Evolutionary conservation across 306 rosid species (phyloP).

Genomic region (Canavalia gladiata): DNA sequence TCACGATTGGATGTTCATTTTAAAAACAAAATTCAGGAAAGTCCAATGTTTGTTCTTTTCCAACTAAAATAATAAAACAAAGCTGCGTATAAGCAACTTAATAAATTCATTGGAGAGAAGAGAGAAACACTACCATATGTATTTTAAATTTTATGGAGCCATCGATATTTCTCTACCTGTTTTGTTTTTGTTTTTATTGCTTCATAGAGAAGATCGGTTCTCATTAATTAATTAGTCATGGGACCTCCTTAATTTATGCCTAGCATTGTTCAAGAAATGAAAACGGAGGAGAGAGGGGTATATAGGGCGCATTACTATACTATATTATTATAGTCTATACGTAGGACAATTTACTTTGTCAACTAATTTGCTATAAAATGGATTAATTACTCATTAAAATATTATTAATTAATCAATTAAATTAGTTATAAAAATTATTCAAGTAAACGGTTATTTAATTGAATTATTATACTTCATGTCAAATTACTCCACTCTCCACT

Average conservation of each 20-base stretch:
- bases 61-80: constrained; percentile 6
- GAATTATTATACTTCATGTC: background rate
- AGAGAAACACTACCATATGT: background rate
- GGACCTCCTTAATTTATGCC: background rate
- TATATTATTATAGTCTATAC: too few species aligned
- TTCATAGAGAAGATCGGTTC: constrained; percentile 1
- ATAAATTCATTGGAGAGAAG: background rate
- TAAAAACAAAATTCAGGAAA: background rate
- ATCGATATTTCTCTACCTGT: background rate
- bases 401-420: too few species aligned
- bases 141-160: background rate
- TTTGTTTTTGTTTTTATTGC: background rate
- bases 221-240: constrained; percentile 19
- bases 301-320: background rate
- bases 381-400: background rate
- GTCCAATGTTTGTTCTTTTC: background rate
- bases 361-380: background rate
- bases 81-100: background rate
- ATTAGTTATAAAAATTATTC: background rate
- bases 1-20: constrained; percentile 22
- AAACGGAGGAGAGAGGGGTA: too few species aligned
- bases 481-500: too few species aligned
- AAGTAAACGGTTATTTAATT: background rate
- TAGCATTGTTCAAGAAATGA: background rate
- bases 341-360: background rate